Evolutionary conservation across 2,329 filamentous ascomycete genomes (phyloP), one percentile per base, ranked within the genome.

Genomic region (Trichophyton verrucosum): DNA sequence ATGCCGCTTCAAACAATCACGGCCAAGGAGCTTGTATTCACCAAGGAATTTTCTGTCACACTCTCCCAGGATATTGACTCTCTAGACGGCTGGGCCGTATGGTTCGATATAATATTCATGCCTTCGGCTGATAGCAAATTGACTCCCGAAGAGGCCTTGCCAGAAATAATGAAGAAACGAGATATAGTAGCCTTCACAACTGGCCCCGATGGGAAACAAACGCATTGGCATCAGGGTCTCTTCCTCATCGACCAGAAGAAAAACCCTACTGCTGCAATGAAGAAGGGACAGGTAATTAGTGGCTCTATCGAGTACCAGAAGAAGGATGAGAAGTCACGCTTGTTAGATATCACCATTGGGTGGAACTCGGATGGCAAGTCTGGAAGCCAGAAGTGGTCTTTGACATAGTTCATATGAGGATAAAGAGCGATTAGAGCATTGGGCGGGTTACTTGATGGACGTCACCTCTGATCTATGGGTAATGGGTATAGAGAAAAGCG

Each of bases 81-180:
- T 1, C 76, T 96, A n/a, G 90, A 96, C 70, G 92, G 89, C 3
- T 95, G 91, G 73, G 80, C 90, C 13, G 82, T 96, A 66, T 96
- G 91, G 89, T 96, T 96, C 71, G 92, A 97, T 72, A 92, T 87
- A 24, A 94, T 94, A 78, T 96, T 96, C 75, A 82, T 87, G 65
- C 83, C 85, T 8, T 81, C 82, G 0, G 76, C 80, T 40, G 75
- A 79, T 40, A 72, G 76, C 57, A 67, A 69, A 30, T 70, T 82
- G 55, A 74, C 79, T 33, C 74, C 80, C 63, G 77, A 77, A n/a
- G 82, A 83, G 58, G 83, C 85, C 0, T 78, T 84, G 60, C 73
- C 74, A 40, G 67, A 70, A n/a, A 78, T 81, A 3, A 91, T 87
- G 83, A 80, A 82, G 64, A 76, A 79, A 68, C 78, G 86, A 65